These are phyloP conservation scores for Amanita rimosa DNA, from an alignment of 768 basidiomycete genomes.

Conservation along the genomic window DNA sequence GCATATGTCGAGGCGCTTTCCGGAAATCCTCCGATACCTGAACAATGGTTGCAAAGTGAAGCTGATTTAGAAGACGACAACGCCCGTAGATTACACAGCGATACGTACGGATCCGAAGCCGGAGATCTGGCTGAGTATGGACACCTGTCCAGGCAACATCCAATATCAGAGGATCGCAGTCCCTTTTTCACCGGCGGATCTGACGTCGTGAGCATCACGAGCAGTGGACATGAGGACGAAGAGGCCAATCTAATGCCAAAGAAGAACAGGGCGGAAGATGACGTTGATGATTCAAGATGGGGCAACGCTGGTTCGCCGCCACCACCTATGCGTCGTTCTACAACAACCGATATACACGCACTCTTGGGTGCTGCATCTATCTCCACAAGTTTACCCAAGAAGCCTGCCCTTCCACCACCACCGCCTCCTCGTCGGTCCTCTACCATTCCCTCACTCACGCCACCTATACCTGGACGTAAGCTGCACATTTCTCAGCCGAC, in stretches of 20 bases:
- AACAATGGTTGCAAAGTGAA: constrained; percentile 4
- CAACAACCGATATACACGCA: neutral
- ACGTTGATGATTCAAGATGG: constrained; percentile 3
- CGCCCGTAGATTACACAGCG: constrained; percentile 2
- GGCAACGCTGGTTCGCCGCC: neutral
- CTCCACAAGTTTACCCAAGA: neutral
- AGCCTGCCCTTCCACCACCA: constrained; percentile 37
- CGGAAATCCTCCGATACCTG: constrained; percentile 17
- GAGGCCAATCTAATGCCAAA: constrained; percentile 8
- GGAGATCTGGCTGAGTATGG: constrained; percentile 29
- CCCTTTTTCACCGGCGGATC: constrained; percentile 33
- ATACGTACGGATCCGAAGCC: neutral
- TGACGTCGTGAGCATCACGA: constrained; percentile 30
- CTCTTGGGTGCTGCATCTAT: neutral
- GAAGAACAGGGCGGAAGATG: constrained; percentile 7
- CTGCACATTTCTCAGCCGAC: constrained; percentile 8
- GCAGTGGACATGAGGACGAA: constrained; percentile 37
- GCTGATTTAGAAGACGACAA: constrained; percentile 9
- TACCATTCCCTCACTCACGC: constrained; percentile 20
- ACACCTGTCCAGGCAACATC: constrained; percentile 28
- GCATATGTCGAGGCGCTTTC: constrained; percentile 52
- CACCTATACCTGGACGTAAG: constrained; percentile 37
- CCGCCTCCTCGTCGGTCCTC: constrained; percentile 49
- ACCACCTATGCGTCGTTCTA: neutral
- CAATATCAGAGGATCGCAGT: constrained; percentile 29